Evolutionary conservation across 2,329 filamentous ascomycete species (phyloP), one percentile per base, ranked within the genome.

Genomic region (Pyrenophora teres): DNA sequence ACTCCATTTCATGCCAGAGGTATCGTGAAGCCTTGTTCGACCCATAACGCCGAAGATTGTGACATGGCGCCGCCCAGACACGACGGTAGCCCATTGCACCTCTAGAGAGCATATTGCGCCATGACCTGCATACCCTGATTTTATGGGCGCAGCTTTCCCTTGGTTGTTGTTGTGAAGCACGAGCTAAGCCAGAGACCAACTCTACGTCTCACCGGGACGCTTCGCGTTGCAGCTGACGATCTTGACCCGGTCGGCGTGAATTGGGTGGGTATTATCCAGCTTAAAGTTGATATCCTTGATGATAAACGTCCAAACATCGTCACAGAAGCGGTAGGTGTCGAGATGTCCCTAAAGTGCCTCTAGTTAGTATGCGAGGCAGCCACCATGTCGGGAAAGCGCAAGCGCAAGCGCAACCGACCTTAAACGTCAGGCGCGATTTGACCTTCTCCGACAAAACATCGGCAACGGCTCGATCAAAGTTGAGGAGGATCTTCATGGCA

Each of bases 271-370:
- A 62, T 88, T 90, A 65, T 97, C 93, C 79, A 97, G 88, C 79
- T 99, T 99, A 80, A 99, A 97, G n/a, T 87, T 92, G 49, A 97
- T 92, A 63, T 97, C 94, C 77, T 97, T 97, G 77, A 99, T 96
- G 52, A 99, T 84, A 75, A 99, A 99, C 1, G 94, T 99, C 94
- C 94, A 99, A 52, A 99, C 94, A 78, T 99, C 94, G 77, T 99
- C 94, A 80, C 94, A 99, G 83, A 99, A 99, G 64, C 94, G 89
- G 80, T 99, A 99, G 13, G 94, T 97, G 74, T 97, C 92, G 58
- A 99, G 87, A 71, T 95, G 94, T 40, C 94, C 94, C 93, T 97
- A 65, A 36, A 43, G 48, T 35, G 18, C 13, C 36, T 8, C 46
- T 45, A 6, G 53, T 71, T 36, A 69, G 61, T 47, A 42, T 40